Percentiles rank a stretch among this genome's conserved stretches.
Conservation (phyloP, 1,139 yeast genomes). For the Geotrichum fermentans region DNA sequence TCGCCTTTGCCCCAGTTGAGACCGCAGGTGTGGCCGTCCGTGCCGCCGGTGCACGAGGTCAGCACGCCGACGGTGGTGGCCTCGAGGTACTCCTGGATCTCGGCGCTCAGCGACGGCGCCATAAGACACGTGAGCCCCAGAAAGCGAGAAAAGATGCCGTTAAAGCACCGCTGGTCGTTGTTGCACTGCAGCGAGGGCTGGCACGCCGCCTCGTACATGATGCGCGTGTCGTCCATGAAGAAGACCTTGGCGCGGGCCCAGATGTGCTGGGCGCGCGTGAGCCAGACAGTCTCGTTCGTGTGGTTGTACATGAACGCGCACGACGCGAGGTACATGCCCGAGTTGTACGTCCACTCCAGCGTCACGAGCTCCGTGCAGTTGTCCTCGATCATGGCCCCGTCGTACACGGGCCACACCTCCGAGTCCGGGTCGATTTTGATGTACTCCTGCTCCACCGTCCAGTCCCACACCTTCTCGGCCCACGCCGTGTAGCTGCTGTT, state of each 20-base stretch:
- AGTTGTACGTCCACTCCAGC: slow-evolving; percentile 87
- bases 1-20: slow-evolving; percentile 62
- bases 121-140: slow-evolving; percentile 69
- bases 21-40: slow-evolving; percentile 89
- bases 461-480: slow-evolving; percentile 76
- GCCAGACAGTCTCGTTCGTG: slow-evolving; percentile 71
- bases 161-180: slow-evolving; percentile 86
- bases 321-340: slow-evolving; percentile 75
- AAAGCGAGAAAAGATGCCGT: slow-evolving; percentile 73
- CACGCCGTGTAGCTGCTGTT: slow-evolving; percentile 73
- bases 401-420: slow-evolving; percentile 50
- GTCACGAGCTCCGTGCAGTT: slow-evolving; percentile 60
- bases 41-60: slow-evolving; percentile 76
- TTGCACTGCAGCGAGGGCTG: slow-evolving; percentile 60
- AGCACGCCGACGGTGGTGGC: slow-evolving; percentile 80
- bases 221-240: slow-evolving; percentile 52
- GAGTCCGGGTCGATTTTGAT: slow-evolving; percentile 43
- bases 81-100: slow-evolving; percentile 50
- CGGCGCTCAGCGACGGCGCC: slow-evolving; percentile 57
- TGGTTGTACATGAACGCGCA: slow-evolving; percentile 75
- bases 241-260: slow-evolving; percentile 47
- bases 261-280: slow-evolving; percentile 42
- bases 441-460: slow-evolving; percentile 65
- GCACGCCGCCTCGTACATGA: slow-evolving; percentile 81
- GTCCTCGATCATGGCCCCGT: slow-evolving; percentile 62